Evolutionary conservation across 345 rosid species (phyloP).

Genomic region (Moricandia arvensis): DNA sequence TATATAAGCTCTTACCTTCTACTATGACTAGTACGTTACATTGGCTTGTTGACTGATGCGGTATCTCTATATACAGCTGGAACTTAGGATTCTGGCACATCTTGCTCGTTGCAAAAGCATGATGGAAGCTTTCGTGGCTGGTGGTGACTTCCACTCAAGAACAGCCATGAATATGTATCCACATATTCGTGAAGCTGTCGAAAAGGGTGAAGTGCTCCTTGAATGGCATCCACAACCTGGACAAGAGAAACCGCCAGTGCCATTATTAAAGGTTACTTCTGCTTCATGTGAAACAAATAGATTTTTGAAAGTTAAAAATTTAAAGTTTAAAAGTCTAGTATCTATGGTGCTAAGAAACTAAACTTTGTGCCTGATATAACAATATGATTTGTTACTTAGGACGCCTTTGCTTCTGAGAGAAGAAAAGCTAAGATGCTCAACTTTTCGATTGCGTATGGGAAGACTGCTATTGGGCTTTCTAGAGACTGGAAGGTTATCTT

Average conservation of each 20-base stretch:
- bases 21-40: neutral
- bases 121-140: conserved; percentile 95
- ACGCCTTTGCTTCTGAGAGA: conserved; percentile 80
- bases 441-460: conserved; percentile 97
- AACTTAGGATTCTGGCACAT: conserved; percentile 97
- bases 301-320: neutral
- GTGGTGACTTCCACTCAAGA: conserved; percentile 98
- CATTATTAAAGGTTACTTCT: conserved; percentile 62
- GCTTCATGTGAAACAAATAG: neutral
- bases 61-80: conserved; percentile 56
- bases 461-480: conserved; percentile 85
- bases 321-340: neutral
- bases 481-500: conserved; percentile 87
- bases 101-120: conserved; percentile 88
- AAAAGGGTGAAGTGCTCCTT: conserved; percentile 68
- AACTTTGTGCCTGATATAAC: neutral
- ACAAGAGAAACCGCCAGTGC: conserved; percentile 91
- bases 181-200: conserved; percentile 80
- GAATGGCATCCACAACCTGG: conserved; percentile 96
- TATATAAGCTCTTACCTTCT: neutral
- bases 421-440: conserved; percentile 97
- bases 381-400: conserved; percentile 40
- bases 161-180: conserved; percentile 98
- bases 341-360: neutral
- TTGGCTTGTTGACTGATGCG: conserved; percentile 13